A percentile compares a stretch with the other conserved stretches of the same genome.
phyloP scores from a whole-genome alignment of 1,284 basidiomycete species.

The Boletellus dicymbophilus region DNA sequence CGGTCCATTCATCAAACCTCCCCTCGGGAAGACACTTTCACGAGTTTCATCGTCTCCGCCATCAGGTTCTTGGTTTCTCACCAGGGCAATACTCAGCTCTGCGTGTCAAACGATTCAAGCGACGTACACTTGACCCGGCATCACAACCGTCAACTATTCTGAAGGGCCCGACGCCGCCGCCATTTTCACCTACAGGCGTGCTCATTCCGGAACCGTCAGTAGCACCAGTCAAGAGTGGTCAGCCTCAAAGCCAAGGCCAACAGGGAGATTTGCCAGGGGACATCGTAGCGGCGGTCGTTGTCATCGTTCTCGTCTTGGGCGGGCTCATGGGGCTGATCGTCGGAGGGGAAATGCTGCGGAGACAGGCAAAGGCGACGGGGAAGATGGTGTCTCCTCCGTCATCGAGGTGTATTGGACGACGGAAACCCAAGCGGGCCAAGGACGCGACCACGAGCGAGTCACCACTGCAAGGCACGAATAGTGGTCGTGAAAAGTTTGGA shows the following conservation, averaged over 20 bases:
- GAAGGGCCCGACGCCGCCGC: slow-evolving; percentile 5
- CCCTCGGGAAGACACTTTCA: slow-evolving; percentile 5
- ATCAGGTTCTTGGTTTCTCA: too few relatives aligned
- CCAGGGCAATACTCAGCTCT: background rate
- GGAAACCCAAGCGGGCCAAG: slow-evolving; percentile 8
- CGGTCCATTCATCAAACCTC: slow-evolving; percentile 1
- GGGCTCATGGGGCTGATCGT: slow-evolving; percentile 28
- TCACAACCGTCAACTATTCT: slow-evolving; percentile 9
- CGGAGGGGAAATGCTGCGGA: slow-evolving; percentile 31
- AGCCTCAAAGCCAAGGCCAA: slow-evolving; percentile 5
- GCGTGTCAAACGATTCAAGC: slow-evolving; percentile 1
- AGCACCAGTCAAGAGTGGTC: slow-evolving; percentile 1
- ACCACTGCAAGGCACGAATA: slow-evolving; percentile 1
- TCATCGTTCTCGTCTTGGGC: slow-evolving; percentile 30
- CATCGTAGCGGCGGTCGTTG: slow-evolving; percentile 22
- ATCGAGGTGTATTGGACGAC: slow-evolving; percentile 2
- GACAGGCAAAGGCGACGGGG: slow-evolving; percentile 9
- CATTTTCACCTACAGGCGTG: background rate
- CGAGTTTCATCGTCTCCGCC: slow-evolving; percentile 15
- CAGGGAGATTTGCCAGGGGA: slow-evolving; percentile 20
- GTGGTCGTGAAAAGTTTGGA: slow-evolving; percentile 4
- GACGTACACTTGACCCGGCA: slow-evolving; percentile 6
- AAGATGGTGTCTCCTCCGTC: background rate
- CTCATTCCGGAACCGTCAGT: slow-evolving; percentile 11
- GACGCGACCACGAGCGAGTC: background rate